Evolutionary conservation across 2,329 filamentous ascomycete species (phyloP).

Genomic region (Botrytis medusae): DNA sequence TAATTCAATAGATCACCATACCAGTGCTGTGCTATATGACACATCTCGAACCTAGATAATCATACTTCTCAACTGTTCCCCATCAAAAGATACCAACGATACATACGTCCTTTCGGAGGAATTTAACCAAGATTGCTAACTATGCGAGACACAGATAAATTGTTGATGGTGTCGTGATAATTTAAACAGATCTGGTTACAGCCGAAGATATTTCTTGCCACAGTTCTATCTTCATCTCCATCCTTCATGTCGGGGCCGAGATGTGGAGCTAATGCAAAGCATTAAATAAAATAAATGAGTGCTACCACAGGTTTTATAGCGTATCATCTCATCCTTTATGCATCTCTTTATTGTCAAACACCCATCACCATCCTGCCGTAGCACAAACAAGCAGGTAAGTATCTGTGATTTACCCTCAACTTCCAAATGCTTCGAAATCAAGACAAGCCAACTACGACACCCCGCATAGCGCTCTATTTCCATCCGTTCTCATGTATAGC

Average conservation of each 20-base stretch:
- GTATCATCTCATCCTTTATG: background rate
- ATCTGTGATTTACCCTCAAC: background rate
- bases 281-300: background rate
- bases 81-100: constrained; percentile 9
- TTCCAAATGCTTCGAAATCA: constrained; percentile 10
- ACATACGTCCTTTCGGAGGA: constrained; percentile 11
- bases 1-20: background rate
- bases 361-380: background rate
- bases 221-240: background rate
- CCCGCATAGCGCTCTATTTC: background rate
- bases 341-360: background rate
- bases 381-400: background rate
- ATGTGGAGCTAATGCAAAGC: constrained; percentile 13
- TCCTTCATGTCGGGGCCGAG: background rate
- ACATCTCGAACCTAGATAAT: constrained; percentile 14
- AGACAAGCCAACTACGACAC: background rate
- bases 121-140: constrained; percentile 19
- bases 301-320: background rate
- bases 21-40: constrained; percentile 10
- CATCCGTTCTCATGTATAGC: background rate
- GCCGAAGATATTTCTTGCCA: background rate
- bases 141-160: constrained; percentile 9
- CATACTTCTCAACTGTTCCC: background rate
- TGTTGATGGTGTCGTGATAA: background rate
- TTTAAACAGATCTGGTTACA: background rate